Base-by-base conservation (phyloP, 169 alveolate genomes). In the Plasmodium sp. region DNA sequence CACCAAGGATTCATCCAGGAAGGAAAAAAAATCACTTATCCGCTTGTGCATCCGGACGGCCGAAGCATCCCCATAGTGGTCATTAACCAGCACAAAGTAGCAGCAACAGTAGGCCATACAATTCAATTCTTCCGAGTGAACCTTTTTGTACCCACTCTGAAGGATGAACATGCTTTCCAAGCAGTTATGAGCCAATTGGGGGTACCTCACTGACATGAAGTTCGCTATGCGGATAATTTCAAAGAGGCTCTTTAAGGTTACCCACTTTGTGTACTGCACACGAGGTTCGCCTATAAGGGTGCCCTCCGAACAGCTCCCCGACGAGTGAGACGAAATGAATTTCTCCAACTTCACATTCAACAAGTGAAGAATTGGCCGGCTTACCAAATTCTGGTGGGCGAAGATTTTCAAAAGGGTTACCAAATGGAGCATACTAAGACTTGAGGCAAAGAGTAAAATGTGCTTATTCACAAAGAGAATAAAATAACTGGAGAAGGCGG, bases 61-160 rank as follows among this genome's bases (percentile, higher is more conserved):
- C 5, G 45, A 77, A 43, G 36, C 48, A 16, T 43, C 34, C n/a
- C 81, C 88, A 77, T 86, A 75, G 27, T 43, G 27, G 31, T 86
- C 73, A 56, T 86, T 75, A 75, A 86, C n/a, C 43, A 86, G 48
- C 67, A 86, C n/a, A 48, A 86, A 86, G 67, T 75, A 56, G 62
- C 81, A 75, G 31, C 88, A 86, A 7, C 81, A 48, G 45, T 77
- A 27, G 9, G 85, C 51, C 56, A 86, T 74, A 56, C 71, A 54
- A 39, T 86, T 58, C 39, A 86, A 22, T 34, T 77, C 82, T 34
- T 86, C 79, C 0, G 9, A 16, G 9, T 39, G 41, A 45, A 86
- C 36, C 22, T 86, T 27, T 45, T 77, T 79, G 81, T 48, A n/a
- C n/a, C 81, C 71, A 27, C 45, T 77, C 16, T 86, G 74, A 34